Evolutionary conservation across 2,329 filamentous ascomycete species (phyloP).

Genomic region (Pleomassaria siparia): DNA sequence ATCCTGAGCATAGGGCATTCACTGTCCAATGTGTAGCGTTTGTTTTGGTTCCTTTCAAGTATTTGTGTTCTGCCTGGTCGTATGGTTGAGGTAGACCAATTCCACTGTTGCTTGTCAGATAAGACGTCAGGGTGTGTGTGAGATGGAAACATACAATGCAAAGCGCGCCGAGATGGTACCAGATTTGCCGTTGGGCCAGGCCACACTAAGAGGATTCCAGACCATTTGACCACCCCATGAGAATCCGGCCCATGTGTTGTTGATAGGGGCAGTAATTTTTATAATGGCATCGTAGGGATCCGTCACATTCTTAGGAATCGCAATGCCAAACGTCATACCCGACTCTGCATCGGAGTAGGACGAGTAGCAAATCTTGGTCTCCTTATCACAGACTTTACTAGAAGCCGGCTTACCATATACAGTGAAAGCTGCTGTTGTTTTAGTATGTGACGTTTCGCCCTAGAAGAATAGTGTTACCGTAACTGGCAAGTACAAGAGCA

Average conservation of each 20-base stretch:
- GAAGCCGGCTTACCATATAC: constrained; percentile 33
- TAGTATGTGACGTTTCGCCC: constrained; percentile 4
- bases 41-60: constrained; percentile 31
- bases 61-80: constrained; percentile 29
- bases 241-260: constrained; percentile 32
- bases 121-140: neutral
- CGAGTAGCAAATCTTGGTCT: constrained; percentile 35
- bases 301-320: constrained; percentile 29
- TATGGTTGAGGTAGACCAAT: constrained; percentile 30
- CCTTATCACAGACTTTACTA: constrained; percentile 31
- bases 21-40: constrained; percentile 39
- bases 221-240: constrained; percentile 38
- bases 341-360: constrained; percentile 30
- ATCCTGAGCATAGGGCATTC: constrained; percentile 32
- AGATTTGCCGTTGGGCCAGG: constrained; percentile 32
- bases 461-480: constrained; percentile 17
- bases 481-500: constrained; percentile 29
- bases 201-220: constrained; percentile 36
- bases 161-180: constrained; percentile 32
- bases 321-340: constrained; percentile 33
- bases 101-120: constrained; percentile 26
- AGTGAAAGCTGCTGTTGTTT: constrained; percentile 24
- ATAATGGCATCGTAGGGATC: constrained; percentile 38
- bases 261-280: constrained; percentile 28
- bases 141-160: constrained; percentile 27